These are phyloP conservation scores for Wickerhamiella brachini DNA, from an alignment of 805 yeast genomes.

Conservation along the genomic window DNA sequence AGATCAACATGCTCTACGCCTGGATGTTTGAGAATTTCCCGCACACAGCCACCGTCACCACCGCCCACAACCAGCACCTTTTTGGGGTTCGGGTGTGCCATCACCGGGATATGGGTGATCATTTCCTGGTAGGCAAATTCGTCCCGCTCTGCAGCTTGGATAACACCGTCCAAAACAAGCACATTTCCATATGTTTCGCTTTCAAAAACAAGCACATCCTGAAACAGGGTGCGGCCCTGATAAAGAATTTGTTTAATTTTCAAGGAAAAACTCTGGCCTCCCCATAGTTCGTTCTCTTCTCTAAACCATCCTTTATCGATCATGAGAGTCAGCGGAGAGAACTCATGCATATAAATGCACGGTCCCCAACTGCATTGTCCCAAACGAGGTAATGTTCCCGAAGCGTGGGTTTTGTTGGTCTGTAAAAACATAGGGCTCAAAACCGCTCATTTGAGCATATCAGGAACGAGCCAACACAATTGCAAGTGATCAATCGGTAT, in stretches of 20 bases:
- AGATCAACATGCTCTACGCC: slow-evolving; percentile 49
- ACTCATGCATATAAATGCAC: not conserved
- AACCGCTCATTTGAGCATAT: too few relatives aligned
- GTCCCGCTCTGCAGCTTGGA: slow-evolving; percentile 85
- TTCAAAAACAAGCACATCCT: slow-evolving; percentile 66
- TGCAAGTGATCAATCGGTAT: too few relatives aligned
- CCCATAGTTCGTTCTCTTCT: slow-evolving; percentile 61
- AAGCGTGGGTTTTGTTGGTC: too few relatives aligned
- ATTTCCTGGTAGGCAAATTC: slow-evolving; percentile 91
- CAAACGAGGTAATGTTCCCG: not conserved
- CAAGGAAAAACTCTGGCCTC: slow-evolving; percentile 74
- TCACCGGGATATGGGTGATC: slow-evolving; percentile 72
- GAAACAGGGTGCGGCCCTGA: slow-evolving; percentile 55
- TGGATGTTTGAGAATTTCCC: slow-evolving; percentile 72
- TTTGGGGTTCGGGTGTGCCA: slow-evolving; percentile 62
- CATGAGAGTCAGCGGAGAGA: slow-evolving; percentile 21
- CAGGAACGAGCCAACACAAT: too few relatives aligned
- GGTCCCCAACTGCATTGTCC: too few relatives aligned
- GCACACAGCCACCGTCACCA: slow-evolving; percentile 88
- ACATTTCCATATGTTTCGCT: slow-evolving; percentile 75
- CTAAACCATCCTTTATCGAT: slow-evolving; percentile 61
- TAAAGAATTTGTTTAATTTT: slow-evolving; percentile 52
- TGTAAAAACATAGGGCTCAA: too few relatives aligned
- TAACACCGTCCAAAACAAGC: slow-evolving; percentile 74
- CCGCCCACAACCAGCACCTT: slow-evolving; percentile 84